phyloP scores from a whole-genome alignment of 768 basidiomycete genomes.

The Arthromyces matolae region DNA sequence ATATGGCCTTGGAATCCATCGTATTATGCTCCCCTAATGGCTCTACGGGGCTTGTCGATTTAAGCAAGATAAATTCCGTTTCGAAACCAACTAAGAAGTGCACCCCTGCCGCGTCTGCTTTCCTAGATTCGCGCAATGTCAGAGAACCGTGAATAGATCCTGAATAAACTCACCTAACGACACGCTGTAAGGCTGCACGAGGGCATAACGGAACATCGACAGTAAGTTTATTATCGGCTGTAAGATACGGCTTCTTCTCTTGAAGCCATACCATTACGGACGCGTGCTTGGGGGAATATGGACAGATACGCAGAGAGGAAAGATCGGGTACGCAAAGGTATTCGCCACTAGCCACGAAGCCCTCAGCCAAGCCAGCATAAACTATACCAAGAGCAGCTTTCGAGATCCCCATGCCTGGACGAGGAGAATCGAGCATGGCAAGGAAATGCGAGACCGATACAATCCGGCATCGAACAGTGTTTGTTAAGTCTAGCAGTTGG shows the following conservation, averaged over 20 bases:
- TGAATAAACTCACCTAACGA: slow-evolving; percentile 44
- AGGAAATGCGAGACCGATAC: slow-evolving; percentile 53
- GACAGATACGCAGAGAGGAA: slow-evolving; percentile 45
- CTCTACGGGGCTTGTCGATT: slow-evolving; percentile 41
- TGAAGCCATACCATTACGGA: slow-evolving; percentile 68
- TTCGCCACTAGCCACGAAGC: slow-evolving; percentile 52
- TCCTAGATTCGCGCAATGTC: slow-evolving; percentile 19
- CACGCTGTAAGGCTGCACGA: slow-evolving; percentile 46
- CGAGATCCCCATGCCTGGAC: slow-evolving; percentile 51
- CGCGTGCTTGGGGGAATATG: slow-evolving; percentile 59
- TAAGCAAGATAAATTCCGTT: slow-evolving; percentile 65
- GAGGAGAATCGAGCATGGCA: slow-evolving; percentile 44
- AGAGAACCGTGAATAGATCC: not conserved
- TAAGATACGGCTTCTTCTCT: slow-evolving; percentile 43
- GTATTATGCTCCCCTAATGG: slow-evolving; percentile 47
- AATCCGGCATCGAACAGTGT: slow-evolving; percentile 57
- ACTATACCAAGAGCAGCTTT: slow-evolving; percentile 52
- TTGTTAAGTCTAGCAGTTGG: slow-evolving; percentile 63
- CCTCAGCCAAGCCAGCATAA: slow-evolving; percentile 40
- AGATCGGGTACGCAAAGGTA: slow-evolving; percentile 58
- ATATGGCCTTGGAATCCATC: slow-evolving; percentile 36
- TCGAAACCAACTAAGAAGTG: slow-evolving; percentile 67
- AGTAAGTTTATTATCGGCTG: slow-evolving; percentile 26
- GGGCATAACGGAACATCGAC: slow-evolving; percentile 54
- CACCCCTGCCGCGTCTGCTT: slow-evolving; percentile 28